These are phyloP conservation scores for Euphorbia corollata DNA, from an alignment of 441 rosid species.

Conservation along the genomic window DNA sequence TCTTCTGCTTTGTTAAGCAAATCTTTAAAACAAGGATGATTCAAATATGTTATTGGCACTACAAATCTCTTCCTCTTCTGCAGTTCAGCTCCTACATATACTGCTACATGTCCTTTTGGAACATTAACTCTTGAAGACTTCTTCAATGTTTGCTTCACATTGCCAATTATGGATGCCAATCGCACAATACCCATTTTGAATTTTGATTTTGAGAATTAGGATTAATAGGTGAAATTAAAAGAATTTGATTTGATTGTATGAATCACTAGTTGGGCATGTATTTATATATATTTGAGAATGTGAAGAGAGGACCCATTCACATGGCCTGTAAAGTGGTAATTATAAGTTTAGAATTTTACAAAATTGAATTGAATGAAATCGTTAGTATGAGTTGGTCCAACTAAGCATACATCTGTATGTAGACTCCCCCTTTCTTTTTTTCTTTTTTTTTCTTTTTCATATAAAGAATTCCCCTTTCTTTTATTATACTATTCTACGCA, in stretches of 20 bases:
- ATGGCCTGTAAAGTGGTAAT: not conserved
- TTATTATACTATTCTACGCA: too few relatives aligned
- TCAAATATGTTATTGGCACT: conserved; percentile 69
- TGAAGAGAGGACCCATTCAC: conserved; percentile 6
- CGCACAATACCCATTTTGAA: too few relatives aligned
- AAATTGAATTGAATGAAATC: too few relatives aligned
- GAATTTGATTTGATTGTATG: too few relatives aligned
- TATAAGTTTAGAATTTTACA: too few relatives aligned
- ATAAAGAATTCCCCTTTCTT: too few relatives aligned
- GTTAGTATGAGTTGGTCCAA: too few relatives aligned
- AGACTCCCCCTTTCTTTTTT: not conserved
- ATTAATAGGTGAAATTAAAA: too few relatives aligned
- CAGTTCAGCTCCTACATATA: conserved; percentile 67
- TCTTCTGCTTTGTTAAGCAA: conserved; percentile 52
- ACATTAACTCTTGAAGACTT: conserved; percentile 37
- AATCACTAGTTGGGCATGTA: too few relatives aligned
- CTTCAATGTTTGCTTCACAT: conserved; percentile 26
- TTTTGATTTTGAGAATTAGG: too few relatives aligned
- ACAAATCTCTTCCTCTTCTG: conserved; percentile 58
- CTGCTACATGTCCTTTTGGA: conserved; percentile 79
- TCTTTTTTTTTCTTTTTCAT: not conserved
- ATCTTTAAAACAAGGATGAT: conserved; percentile 57
- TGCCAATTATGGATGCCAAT: conserved; percentile 17
- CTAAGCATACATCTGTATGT: not conserved
- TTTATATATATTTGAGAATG: not conserved